phyloP scores from a whole-genome alignment of 441 rosid genomes.

The Pelargonium australe region DNA sequence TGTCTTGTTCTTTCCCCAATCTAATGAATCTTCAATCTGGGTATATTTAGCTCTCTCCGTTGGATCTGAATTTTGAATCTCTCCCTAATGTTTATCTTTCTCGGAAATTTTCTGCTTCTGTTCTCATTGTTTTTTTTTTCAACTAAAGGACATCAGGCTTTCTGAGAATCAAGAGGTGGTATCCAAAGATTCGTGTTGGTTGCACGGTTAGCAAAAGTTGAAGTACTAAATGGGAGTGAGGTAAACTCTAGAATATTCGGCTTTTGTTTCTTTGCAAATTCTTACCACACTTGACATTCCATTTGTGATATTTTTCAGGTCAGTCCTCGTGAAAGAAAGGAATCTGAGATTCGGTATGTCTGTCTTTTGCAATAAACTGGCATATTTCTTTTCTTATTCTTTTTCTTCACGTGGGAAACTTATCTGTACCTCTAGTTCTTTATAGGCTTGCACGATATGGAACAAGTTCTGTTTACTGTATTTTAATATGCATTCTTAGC shows the following conservation, averaged over 20 bases:
- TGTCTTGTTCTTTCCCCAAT: too few relatives aligned
- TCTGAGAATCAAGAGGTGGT: conserved; percentile 79
- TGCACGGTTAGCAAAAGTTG: conserved; percentile 67
- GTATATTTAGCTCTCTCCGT: neutral
- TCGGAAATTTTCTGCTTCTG: neutral
- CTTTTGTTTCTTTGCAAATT: conserved; percentile 8
- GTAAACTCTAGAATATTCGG: conserved; percentile 33
- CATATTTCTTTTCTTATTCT: neutral
- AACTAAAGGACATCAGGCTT: conserved; percentile 71
- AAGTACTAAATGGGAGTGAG: conserved; percentile 92
- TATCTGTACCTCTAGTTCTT: neutral
- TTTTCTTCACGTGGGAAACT: conserved; percentile 1
- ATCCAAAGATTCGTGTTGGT: conserved; percentile 68
- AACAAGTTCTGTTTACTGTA: neutral
- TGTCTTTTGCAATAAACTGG: conserved; percentile 12
- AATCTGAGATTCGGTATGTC: conserved; percentile 85
- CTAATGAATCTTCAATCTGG: too few relatives aligned
- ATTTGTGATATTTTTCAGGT: conserved; percentile 39
- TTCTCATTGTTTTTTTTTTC: conserved; percentile 22
- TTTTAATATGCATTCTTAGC: neutral
- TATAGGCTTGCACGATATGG: neutral
- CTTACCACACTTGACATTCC: conserved; percentile 22
- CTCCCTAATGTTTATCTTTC: neutral
- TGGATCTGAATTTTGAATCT: neutral
- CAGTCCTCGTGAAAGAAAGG: conserved; percentile 77